phyloP scores from a whole-genome alignment of 306 rosid species.

The Dicorynia guianensis region DNA sequence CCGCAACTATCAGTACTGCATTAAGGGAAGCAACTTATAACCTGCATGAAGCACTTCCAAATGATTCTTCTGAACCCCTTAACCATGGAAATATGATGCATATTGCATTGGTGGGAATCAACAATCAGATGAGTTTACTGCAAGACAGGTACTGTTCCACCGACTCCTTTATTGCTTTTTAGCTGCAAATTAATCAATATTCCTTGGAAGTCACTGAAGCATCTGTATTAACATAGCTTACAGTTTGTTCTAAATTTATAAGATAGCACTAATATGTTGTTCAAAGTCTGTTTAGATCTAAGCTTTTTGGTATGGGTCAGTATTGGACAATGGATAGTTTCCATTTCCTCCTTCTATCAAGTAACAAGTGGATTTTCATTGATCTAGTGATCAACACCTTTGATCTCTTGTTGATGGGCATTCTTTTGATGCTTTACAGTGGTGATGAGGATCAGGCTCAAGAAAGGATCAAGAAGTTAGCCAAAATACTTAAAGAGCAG shows the following conservation, averaged over 20 bases:
- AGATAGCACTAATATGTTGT: constrained; percentile 18
- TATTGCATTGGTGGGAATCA: constrained; percentile 88
- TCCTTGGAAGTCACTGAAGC: constrained; percentile 16
- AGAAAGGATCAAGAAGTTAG: constrained; percentile 90
- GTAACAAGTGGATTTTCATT: constrained; percentile 32
- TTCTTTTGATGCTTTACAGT: constrained; percentile 61
- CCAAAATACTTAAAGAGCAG: constrained; percentile 85
- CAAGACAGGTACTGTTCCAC: constrained; percentile 81
- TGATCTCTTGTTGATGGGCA: constrained; percentile 43
- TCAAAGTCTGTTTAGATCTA: not conserved
- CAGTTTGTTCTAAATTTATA: constrained; percentile 30
- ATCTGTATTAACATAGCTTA: constrained; percentile 7
- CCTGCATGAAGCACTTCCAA: constrained; percentile 55
- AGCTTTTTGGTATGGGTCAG: constrained; percentile 19
- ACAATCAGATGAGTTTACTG: constrained; percentile 96
- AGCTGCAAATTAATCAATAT: constrained; percentile 2
- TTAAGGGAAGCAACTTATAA: constrained; percentile 75
- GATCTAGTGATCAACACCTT: constrained; percentile 27
- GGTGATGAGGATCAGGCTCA: constrained; percentile 99
- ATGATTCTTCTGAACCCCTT: constrained; percentile 55
- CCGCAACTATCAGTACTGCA: constrained; percentile 78
- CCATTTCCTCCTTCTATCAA: not conserved
- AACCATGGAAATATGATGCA: constrained; percentile 92
- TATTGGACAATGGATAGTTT: not conserved
- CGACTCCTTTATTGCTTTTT: constrained; percentile 27